Base-by-base conservation (phyloP, 148 eudicot genomes). In the Fagopyrum tataricum region DNA sequence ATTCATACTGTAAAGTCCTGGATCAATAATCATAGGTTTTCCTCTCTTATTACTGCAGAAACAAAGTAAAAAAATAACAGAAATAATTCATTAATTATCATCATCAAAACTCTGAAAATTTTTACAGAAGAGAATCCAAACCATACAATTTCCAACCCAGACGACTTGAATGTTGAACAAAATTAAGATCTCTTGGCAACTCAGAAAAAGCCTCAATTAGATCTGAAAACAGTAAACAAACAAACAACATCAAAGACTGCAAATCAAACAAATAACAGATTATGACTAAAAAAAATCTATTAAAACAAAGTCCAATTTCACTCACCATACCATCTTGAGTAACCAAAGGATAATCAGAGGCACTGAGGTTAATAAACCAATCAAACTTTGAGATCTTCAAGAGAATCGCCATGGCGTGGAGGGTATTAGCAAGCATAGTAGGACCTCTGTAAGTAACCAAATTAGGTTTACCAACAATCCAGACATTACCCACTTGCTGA, bases 271-370 rank as follows among this genome's bases (percentile, higher is more conserved):
- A 21, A 69, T 18, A 21, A 44, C 8, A 62, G 42, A 58, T 58
- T 9, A 46, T 46, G 31, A 46, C 49, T 13, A 46, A 46, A 46
- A 10, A 58, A 68, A 41, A 6, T 23, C 9, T 11, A 41, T 6
- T 6, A 68, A 68, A 43, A 69, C 6, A 68, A n/a, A 43, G 40
- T 7, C 11, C 1, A 58, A 58, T 6, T 15, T 41, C 79, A 94
- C 98, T 94, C 93, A 91, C 98, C 93, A 83, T 94, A 94, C 98
- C 98, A 94, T 94, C 98, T 91, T 94, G 98, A 78, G 98, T 91
- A 43, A 94, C 77, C 26, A 94, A 74, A 56, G 98, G 98, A 71
- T 94, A 94, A 80, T 94, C 98, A 78, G 98, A 91, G 58, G 98
- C 98, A 85, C 98, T 94, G 56, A 94, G 96, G 76, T 94, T 94